phyloP scores from a whole-genome alignment of 805 yeast genomes.

The Teunomyces funiuensis region DNA sequence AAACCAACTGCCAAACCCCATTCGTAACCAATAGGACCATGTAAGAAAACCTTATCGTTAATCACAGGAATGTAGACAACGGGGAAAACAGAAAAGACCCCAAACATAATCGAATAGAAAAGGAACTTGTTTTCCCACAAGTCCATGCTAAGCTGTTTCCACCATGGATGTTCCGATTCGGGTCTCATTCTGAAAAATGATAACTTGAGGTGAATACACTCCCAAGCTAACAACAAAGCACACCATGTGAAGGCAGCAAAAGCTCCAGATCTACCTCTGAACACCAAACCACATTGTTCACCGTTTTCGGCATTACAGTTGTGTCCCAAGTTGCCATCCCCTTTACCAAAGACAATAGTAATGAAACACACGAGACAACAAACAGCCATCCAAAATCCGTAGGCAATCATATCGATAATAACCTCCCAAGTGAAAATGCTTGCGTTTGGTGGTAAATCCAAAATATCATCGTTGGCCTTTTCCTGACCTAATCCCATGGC shows the following conservation, averaged over 20 bases:
- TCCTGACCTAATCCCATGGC: slow-evolving; percentile 43
- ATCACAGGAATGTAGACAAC: slow-evolving; percentile 43
- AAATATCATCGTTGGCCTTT: slow-evolving; percentile 37
- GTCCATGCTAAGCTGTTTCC: slow-evolving; percentile 34
- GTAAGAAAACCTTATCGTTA: slow-evolving; percentile 39
- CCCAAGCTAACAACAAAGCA: slow-evolving; percentile 42
- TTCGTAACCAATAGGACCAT: slow-evolving; percentile 38
- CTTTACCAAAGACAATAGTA: slow-evolving; percentile 37
- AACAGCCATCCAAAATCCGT: slow-evolving; percentile 44
- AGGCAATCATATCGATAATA: slow-evolving; percentile 40
- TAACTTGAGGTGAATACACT: slow-evolving; percentile 36
- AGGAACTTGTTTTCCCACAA: slow-evolving; percentile 37
- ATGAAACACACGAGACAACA: slow-evolving; percentile 39
- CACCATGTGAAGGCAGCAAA: slow-evolving; percentile 44
- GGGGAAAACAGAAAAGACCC: slow-evolving; percentile 38
- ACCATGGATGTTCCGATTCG: slow-evolving; percentile 37
- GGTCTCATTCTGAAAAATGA: slow-evolving; percentile 39
- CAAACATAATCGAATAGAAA: slow-evolving; percentile 39
- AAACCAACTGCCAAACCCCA: slow-evolving; percentile 40
- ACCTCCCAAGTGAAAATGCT: slow-evolving; percentile 42
- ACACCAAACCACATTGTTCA: slow-evolving; percentile 31
- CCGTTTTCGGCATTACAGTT: slow-evolving; percentile 31
- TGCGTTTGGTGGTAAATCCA: slow-evolving; percentile 37
- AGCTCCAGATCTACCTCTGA: slow-evolving; percentile 38
- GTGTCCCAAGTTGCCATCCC: slow-evolving; percentile 39